A percentile compares a stretch with the other conserved stretches of the same genome.
Evolutionary conservation across 495 filamentous ascomycete genomes (phyloP).

Genomic region (Hypoxylon rickii): DNA sequence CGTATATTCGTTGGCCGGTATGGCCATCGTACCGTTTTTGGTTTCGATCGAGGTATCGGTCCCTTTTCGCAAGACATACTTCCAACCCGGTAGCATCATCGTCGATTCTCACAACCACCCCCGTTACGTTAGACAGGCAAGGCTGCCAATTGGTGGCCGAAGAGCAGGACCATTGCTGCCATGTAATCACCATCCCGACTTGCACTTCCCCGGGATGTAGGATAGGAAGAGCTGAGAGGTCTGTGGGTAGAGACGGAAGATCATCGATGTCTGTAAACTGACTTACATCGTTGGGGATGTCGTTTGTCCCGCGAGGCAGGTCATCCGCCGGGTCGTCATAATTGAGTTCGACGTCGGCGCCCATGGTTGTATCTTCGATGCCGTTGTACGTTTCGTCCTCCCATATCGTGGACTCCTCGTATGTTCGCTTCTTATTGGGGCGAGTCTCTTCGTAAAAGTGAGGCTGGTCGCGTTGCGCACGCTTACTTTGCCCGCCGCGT

Average conservation of each 20-base stretch:
- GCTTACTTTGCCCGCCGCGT: conserved; percentile 45
- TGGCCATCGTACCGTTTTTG: conserved; percentile 51
- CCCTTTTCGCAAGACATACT: conserved; percentile 70
- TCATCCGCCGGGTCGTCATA: conserved; percentile 54
- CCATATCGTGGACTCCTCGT: conserved; percentile 41
- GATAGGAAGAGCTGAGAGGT: conserved; percentile 59
- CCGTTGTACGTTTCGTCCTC: conserved; percentile 32
- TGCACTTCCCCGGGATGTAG: conserved; percentile 59
- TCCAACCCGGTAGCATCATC: conserved; percentile 53
- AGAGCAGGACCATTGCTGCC: conserved; percentile 75
- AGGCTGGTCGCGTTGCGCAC: conserved; percentile 46
- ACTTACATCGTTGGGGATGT: conserved; percentile 37
- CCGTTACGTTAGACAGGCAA: conserved; percentile 67
- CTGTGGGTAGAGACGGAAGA: conserved; percentile 68
- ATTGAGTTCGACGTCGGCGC: conserved; percentile 50
- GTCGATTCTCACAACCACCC: conserved; percentile 57
- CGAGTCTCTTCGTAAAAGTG: conserved; percentile 46
- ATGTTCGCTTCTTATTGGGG: conserved; percentile 60
- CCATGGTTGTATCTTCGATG: conserved; percentile 37
- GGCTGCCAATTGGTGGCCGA: conserved; percentile 80
- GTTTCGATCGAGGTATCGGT: conserved; percentile 59
- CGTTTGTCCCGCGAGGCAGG: conserved; percentile 30
- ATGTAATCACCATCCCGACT: conserved; percentile 74
- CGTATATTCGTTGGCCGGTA: conserved; percentile 50
- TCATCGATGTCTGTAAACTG: conserved; percentile 55